phyloP scores from a whole-genome alignment of 2,329 filamentous ascomycete genomes.

The Monosporascus sp. region DNA sequence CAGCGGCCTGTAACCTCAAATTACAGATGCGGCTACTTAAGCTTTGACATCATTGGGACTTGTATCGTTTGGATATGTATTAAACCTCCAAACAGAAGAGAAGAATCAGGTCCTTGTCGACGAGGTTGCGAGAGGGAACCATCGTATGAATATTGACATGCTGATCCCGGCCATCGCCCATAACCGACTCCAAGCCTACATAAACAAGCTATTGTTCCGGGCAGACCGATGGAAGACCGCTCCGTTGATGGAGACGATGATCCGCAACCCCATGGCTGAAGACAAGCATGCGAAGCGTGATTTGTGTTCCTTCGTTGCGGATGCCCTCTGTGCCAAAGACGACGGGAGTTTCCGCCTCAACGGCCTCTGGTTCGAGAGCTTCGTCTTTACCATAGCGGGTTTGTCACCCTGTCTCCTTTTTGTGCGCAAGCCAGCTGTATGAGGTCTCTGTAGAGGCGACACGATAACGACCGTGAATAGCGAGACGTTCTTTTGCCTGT shows the following conservation, averaged over 20 bases:
- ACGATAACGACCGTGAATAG: conserved; percentile 13
- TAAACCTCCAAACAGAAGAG: conserved; percentile 7
- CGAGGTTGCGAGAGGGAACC: background rate
- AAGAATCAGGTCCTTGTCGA: conserved; percentile 4
- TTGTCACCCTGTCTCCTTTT: background rate
- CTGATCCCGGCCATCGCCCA: conserved; percentile 3
- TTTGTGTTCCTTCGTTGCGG: conserved; percentile 43
- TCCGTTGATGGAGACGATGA: conserved; percentile 6
- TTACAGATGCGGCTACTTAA: conserved; percentile 1
- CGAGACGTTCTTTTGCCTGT: conserved; percentile 18
- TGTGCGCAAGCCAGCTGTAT: background rate
- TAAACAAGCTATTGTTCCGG: conserved; percentile 1
- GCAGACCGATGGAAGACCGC: conserved; percentile 1
- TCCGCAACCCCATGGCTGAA: background rate
- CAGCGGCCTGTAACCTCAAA: conserved; percentile 7
- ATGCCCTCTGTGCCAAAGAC: conserved; percentile 1
- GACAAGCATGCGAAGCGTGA: conserved; percentile 29
- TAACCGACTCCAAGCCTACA: background rate
- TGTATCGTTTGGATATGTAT: conserved; percentile 8
- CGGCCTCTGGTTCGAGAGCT: conserved; percentile 8
- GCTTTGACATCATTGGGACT: conserved; percentile 10
- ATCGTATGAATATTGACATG: conserved; percentile 5
- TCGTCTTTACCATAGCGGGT: conserved; percentile 10
- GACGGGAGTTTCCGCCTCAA: conserved; percentile 1
- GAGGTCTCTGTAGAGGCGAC: conserved; percentile 26